Conservation (phyloP, 768 basidiomycete species). For the Amylocystis lapponica region DNA sequence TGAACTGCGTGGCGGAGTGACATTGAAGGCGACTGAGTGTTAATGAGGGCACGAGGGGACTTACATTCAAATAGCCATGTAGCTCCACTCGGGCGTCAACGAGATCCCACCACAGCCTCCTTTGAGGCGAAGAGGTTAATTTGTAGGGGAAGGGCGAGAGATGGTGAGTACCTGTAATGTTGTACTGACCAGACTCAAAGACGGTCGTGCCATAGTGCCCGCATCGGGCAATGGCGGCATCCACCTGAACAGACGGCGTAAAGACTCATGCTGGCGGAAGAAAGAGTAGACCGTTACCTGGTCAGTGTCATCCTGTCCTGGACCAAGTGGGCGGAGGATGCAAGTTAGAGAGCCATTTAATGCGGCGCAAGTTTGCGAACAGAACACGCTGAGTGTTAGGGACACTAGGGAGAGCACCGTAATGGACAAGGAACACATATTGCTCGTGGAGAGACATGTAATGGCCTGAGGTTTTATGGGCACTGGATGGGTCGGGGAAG, state of each 20-base stretch:
- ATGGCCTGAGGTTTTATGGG: too few species aligned
- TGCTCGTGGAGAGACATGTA: too few species aligned
- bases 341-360: too few species aligned
- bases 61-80: slow-evolving; percentile 36
- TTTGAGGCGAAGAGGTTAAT: slow-evolving; percentile 13
- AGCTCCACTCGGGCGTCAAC: slow-evolving; percentile 38
- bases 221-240: slow-evolving; percentile 42
- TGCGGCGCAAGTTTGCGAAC: too few species aligned
- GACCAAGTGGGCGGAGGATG: slow-evolving; percentile 17
- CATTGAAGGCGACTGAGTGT: neutral
- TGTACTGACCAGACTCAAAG: slow-evolving; percentile 41
- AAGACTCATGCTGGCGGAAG: neutral
- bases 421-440: too few species aligned
- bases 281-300: slow-evolving; percentile 12
- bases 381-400: too few species aligned
- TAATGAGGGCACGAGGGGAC: slow-evolving; percentile 5
- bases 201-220: slow-evolving; percentile 41
- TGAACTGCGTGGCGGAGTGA: slow-evolving; percentile 32
- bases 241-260: slow-evolving; percentile 30
- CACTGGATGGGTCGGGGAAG: too few species aligned
- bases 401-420: too few species aligned
- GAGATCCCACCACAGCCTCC: slow-evolving; percentile 53
- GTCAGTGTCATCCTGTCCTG: slow-evolving; percentile 18
- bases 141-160: too few species aligned
- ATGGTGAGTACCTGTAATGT: slow-evolving; percentile 48